Evolutionary conservation across 495 filamentous ascomycete genomes (phyloP).

Genomic region (Viridothelium virens): DNA sequence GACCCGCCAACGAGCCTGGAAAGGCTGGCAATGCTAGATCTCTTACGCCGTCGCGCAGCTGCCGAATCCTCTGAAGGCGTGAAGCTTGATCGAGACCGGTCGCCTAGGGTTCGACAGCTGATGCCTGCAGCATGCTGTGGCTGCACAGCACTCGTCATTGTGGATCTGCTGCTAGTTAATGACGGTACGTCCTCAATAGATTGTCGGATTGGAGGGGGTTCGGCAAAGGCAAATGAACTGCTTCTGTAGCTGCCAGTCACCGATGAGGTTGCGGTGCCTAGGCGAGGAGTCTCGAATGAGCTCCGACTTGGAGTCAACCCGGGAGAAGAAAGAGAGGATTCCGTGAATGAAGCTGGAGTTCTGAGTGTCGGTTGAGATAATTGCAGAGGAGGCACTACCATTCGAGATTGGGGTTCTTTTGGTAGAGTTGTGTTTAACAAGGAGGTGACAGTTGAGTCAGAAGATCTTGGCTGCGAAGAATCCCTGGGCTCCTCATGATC

Average conservation of each 20-base stretch:
- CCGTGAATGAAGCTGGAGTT: constrained; percentile 34
- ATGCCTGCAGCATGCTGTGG: constrained; percentile 44
- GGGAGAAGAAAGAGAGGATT: constrained; percentile 44
- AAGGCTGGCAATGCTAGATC: constrained; percentile 76
- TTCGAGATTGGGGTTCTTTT: constrained; percentile 34
- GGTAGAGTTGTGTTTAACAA: constrained; percentile 34
- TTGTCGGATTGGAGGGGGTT: constrained; percentile 54
- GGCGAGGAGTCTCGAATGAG: constrained; percentile 56
- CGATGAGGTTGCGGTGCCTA: constrained; percentile 64
- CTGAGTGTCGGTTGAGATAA: constrained; percentile 27
- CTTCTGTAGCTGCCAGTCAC: constrained; percentile 59
- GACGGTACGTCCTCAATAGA: constrained; percentile 86
- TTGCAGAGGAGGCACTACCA: constrained; percentile 27
- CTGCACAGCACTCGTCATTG: constrained; percentile 58
- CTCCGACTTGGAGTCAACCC: constrained; percentile 32
- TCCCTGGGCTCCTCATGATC: constrained; percentile 39
- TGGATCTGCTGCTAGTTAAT: constrained; percentile 77
- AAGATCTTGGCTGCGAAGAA: constrained; percentile 42
- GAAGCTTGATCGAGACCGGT: constrained; percentile 20
- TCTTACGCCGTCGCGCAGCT: constrained; percentile 59
- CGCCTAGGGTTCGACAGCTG: constrained; percentile 43
- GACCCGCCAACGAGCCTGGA: constrained; percentile 74
- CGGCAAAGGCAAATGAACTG: constrained; percentile 52
- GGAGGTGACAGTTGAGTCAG: constrained; percentile 52
- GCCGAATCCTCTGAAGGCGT: neutral